Evolutionary conservation across 2,329 filamentous ascomycete species (phyloP).

Genomic region (Aureobasidium sp.): DNA sequence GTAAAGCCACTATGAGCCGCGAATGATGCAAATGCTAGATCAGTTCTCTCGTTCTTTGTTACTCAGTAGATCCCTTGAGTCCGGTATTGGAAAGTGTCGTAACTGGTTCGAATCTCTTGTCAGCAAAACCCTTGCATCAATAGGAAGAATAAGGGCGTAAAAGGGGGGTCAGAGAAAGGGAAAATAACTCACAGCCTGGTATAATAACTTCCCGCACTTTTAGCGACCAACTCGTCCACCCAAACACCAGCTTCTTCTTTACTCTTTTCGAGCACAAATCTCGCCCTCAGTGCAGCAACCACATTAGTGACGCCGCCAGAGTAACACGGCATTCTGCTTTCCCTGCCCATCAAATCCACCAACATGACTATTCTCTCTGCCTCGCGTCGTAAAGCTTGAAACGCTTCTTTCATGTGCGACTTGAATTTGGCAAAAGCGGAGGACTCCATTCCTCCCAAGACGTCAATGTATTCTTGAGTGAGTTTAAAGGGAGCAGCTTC

Average conservation of each 20-base stretch:
- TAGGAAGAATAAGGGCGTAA: neutral
- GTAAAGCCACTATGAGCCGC: neutral
- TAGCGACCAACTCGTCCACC: constrained; percentile 73
- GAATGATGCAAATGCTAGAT: neutral
- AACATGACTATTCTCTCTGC: constrained; percentile 76
- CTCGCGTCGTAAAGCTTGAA: constrained; percentile 70
- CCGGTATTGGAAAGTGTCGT: constrained; percentile 81
- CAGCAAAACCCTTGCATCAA: neutral
- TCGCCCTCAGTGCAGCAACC: constrained; percentile 60
- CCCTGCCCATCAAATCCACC: constrained; percentile 75
- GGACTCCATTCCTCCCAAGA: constrained; percentile 65
- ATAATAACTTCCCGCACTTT: constrained; percentile 81
- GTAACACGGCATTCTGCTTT: constrained; percentile 81
- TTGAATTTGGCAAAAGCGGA: constrained; percentile 70
- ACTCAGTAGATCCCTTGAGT: constrained; percentile 77
- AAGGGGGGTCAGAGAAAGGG: neutral
- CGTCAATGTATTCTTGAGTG: constrained; percentile 78
- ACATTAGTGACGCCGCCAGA: constrained; percentile 65
- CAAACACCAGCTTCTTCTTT: constrained; percentile 74
- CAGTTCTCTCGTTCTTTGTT: neutral
- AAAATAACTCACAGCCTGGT: constrained; percentile 57
- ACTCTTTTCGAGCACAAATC: constrained; percentile 76
- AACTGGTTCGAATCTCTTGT: constrained; percentile 41
- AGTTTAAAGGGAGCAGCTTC: constrained; percentile 83
- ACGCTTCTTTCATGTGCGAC: constrained; percentile 71